These are phyloP conservation scores for Penicillium sp. DNA, from an alignment of 2,329 filamentous ascomycete genomes.

Conservation along the genomic window DNA sequence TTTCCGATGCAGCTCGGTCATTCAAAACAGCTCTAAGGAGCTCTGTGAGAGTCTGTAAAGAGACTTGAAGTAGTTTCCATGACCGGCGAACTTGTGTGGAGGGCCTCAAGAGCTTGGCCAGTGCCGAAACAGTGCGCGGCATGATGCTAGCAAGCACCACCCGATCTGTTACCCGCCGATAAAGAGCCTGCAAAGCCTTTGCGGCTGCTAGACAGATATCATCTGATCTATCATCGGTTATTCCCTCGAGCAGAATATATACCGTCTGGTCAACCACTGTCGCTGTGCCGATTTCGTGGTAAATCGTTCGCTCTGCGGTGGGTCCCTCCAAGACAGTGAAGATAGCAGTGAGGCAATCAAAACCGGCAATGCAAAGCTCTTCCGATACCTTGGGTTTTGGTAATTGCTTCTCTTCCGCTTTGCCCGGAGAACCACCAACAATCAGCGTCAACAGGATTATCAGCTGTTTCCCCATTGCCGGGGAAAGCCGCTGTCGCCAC, in stretches of 20 bases:
- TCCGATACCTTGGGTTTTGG: constrained; percentile 54
- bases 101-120: constrained; percentile 74
- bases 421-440: constrained; percentile 69
- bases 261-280: constrained; percentile 82
- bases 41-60: constrained; percentile 59
- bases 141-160: constrained; percentile 82
- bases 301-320: constrained; percentile 45
- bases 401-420: constrained; percentile 34
- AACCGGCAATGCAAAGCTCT: constrained; percentile 72
- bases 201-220: constrained; percentile 73
- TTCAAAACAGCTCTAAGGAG: constrained; percentile 50
- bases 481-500: constrained; percentile 73
- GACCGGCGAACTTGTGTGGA: constrained; percentile 63
- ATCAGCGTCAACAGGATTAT: constrained; percentile 82
- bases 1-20: constrained; percentile 40
- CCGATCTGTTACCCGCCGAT: constrained; percentile 66
- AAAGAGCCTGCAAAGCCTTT: constrained; percentile 63
- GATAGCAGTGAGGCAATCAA: constrained; percentile 68
- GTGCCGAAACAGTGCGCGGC: constrained; percentile 80
- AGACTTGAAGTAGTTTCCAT: constrained; percentile 65
- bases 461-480: constrained; percentile 77
- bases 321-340: constrained; percentile 60
- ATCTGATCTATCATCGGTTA: constrained; percentile 65
- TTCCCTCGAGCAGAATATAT: constrained; percentile 74
- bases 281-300: constrained; percentile 60